Conservation (phyloP, 169 alveolate species). For the Eimeria acervulina region DNA sequence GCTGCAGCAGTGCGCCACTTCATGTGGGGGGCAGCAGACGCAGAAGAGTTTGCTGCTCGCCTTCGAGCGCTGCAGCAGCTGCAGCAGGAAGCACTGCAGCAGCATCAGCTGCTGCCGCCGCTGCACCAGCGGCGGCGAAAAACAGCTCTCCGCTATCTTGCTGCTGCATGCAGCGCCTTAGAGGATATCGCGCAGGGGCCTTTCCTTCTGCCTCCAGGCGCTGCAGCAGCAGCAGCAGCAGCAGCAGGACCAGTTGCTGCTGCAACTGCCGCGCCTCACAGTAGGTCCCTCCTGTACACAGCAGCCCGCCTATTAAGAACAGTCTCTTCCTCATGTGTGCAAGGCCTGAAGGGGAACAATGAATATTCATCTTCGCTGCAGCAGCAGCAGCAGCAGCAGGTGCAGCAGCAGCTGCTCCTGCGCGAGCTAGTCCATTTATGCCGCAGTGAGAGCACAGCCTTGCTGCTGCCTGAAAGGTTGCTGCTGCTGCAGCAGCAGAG, state of each 20-base stretch:
- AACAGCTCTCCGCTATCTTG: conserved; percentile 21
- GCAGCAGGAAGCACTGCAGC: conserved; percentile 32
- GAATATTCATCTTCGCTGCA: neutral
- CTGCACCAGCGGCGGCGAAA: neutral
- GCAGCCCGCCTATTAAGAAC: neutral
- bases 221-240: conserved; percentile 59
- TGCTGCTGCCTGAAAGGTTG: conserved; percentile 58
- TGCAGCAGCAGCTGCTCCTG: neutral
- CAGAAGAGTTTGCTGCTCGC: neutral
- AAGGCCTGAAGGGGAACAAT: neutral
- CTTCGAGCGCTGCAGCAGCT: conserved; percentile 29
- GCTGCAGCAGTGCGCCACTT: conserved; percentile 62
- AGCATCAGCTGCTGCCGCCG: neutral
- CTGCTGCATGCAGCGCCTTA: conserved; percentile 60
- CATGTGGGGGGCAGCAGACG: conserved; percentile 53
- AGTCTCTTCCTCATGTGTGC: neutral
- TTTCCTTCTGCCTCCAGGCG: conserved; percentile 32
- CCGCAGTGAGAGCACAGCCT: conserved; percentile 16
- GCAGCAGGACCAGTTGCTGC: neutral
- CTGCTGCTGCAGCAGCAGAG: neutral
- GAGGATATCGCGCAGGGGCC: neutral
- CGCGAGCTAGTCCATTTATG: conserved; percentile 3
- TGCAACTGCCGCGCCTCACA: neutral
- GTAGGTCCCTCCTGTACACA: conserved; percentile 37
- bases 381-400: conserved; percentile 19